These are phyloP conservation scores for Herpetospermum pedunculosum DNA, from an alignment of 306 rosid genomes.

Conservation along the genomic window DNA sequence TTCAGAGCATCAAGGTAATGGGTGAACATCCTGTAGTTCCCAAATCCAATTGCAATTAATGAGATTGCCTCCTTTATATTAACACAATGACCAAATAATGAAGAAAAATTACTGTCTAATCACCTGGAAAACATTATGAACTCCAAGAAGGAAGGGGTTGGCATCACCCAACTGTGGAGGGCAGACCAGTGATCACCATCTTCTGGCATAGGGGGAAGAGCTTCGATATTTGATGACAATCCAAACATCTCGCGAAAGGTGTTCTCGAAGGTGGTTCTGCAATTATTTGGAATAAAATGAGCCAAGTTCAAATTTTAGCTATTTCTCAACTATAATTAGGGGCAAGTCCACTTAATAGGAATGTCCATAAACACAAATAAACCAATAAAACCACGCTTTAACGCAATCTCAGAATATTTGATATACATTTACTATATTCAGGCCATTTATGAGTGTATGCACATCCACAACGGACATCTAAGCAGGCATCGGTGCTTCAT, in stretches of 20 bases:
- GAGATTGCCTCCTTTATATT: background rate
- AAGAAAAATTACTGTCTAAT: background rate
- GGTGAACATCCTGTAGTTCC: constrained; percentile 39
- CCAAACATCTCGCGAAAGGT: constrained; percentile 61
- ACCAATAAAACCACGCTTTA: background rate
- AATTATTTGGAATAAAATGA: background rate
- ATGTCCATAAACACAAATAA: background rate
- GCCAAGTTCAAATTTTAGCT: background rate
- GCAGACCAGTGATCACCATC: constrained; percentile 88
- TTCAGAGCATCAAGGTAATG: constrained; percentile 79
- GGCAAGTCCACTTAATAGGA: background rate
- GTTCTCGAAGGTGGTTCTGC: constrained; percentile 70
- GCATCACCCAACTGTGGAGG: constrained; percentile 98
- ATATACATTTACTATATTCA: background rate
- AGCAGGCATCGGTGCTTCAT: background rate
- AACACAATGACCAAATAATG: background rate
- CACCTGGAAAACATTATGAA: constrained; percentile 87
- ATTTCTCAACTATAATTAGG: background rate
- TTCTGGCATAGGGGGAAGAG: constrained; percentile 92
- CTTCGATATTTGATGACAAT: constrained; percentile 47
- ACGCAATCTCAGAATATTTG: background rate
- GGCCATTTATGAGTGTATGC: background rate
- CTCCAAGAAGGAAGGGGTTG: constrained; percentile 86
- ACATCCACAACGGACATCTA: background rate
- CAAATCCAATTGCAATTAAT: background rate